Evolutionary conservation across 2,329 filamentous ascomycete species (phyloP), one percentile per base, ranked within the genome.

Genomic region (Tolypocladium ovalisporum): DNA sequence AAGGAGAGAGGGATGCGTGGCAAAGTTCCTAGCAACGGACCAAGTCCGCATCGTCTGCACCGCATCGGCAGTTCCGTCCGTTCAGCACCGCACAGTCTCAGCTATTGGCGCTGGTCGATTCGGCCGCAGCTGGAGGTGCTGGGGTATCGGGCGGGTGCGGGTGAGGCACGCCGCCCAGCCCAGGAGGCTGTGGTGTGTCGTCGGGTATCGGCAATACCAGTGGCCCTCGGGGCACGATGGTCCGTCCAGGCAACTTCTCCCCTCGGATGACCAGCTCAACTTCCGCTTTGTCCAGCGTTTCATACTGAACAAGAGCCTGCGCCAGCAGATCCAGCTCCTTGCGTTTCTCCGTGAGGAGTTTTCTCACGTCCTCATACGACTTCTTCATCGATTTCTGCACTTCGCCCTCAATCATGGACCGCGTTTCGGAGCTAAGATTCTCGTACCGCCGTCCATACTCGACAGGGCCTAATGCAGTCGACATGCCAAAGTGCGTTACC

Each of bases 401-500:
- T 76, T 99, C 94, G 27, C 79, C 75, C 71, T 99, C 94, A 56
- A 99, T 95, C 60, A 88, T 77, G 61, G 89, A 82, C 70, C 92
- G 91, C 19, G 94, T 97, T 67, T 91, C 86, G 1, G 88, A 86
- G 56, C 91, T 96, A 24, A 99, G 81, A 55, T 83, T 80, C 49
- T 89, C 81, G 74, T 96, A 96, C 63, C 91, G 86, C 62, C 84
- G 85, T 32, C 83, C 80, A 60, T 97, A 87, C 68, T 97, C 93
- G 62, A 99, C 88, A 62, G 96, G 94, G 52, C 94, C 94, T 0
- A 99, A 81, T 60, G 83, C 83, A 57, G 87, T 82, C 2, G 90
- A 96, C 87, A 97, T 97, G 65, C 94, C 94, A 60, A 90, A 88
- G 59, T 83, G 80, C 6, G 91, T 94, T 12, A 99, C 88, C 85